These are phyloP conservation scores for Xylaria curta DNA, from an alignment of 495 filamentous ascomycete species.

Conservation along the genomic window DNA sequence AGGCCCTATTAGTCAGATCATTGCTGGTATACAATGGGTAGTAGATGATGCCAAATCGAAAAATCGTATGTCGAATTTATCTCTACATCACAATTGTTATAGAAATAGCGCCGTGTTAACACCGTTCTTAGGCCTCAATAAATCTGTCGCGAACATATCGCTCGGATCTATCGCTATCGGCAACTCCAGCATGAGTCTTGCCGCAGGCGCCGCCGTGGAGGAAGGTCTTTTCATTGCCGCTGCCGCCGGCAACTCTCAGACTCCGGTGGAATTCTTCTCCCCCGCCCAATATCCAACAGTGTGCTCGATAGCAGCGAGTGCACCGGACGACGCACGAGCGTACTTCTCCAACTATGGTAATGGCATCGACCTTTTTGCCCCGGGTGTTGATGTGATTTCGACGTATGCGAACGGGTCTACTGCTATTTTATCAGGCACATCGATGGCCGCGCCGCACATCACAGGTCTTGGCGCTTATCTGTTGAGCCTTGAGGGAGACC, in stretches of 20 bases:
- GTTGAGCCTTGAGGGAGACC: slow-evolving; percentile 40
- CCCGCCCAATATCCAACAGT: slow-evolving; percentile 57
- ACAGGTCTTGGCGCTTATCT: slow-evolving; percentile 59
- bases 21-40: slow-evolving; percentile 59
- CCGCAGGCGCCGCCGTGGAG: slow-evolving; percentile 47
- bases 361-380: slow-evolving; percentile 54
- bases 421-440: slow-evolving; percentile 56
- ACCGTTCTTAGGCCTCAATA: slow-evolving; percentile 29
- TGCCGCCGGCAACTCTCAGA: slow-evolving; percentile 50
- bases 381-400: slow-evolving; percentile 48
- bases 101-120: slow-evolving; percentile 6
- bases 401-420: slow-evolving; percentile 44
- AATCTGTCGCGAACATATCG: slow-evolving; percentile 52
- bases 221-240: slow-evolving; percentile 53
- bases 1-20: slow-evolving; percentile 50
- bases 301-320: slow-evolving; percentile 59
- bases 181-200: slow-evolving; percentile 49
- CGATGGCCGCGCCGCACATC: slow-evolving; percentile 59
- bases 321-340: slow-evolving; percentile 47
- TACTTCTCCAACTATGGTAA: slow-evolving; percentile 62
- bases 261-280: slow-evolving; percentile 44
- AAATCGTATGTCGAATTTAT: slow-evolving; percentile 27
- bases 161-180: slow-evolving; percentile 50
- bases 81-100: not conserved
- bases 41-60: slow-evolving; percentile 43